Conservation (phyloP, 2,329 filamentous ascomycete genomes). For the Camillea tinctor region DNA sequence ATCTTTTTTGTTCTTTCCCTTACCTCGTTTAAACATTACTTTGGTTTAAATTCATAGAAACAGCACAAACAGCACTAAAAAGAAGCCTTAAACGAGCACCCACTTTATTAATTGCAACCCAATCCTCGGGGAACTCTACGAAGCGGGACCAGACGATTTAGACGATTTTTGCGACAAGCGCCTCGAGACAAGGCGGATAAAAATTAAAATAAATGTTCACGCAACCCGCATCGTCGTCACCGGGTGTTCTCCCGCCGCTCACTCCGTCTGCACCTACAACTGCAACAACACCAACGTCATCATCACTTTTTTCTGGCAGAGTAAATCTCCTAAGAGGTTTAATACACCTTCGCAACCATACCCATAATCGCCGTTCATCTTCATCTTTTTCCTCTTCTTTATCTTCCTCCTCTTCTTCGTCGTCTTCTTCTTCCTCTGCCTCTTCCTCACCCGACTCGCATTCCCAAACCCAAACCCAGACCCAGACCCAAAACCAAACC, state of each 20-base stretch:
- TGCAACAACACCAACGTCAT: constrained; percentile 18
- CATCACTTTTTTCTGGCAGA: constrained; percentile 8
- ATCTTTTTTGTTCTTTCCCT: constrained; percentile 12
- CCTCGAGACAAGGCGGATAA: constrained; percentile 1
- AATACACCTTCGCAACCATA: constrained; percentile 29
- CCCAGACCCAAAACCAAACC: constrained; percentile 20
- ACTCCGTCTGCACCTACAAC: constrained; percentile 25
- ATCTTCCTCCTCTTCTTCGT: constrained; percentile 10
- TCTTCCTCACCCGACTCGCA: constrained; percentile 22
- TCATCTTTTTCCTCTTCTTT: neutral
- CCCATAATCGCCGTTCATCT: constrained; percentile 14
- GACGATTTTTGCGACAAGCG: neutral
- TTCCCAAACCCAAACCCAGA: constrained; percentile 1
- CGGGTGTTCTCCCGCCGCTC: constrained; percentile 30
- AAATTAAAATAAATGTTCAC: constrained; percentile 28
- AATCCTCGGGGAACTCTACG: neutral
- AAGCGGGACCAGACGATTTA: neutral
- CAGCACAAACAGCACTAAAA: too few species aligned
- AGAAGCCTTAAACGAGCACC: neutral
- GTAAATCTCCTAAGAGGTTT: constrained; percentile 29
- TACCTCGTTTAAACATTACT: constrained; percentile 3
- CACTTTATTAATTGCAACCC: neutral
- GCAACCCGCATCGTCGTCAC: constrained; percentile 28
- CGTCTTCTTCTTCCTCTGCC: too few species aligned
- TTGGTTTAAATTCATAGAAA: neutral